Base-by-base conservation (phyloP, 805 yeast genomes). In the Candida saitoana region DNA sequence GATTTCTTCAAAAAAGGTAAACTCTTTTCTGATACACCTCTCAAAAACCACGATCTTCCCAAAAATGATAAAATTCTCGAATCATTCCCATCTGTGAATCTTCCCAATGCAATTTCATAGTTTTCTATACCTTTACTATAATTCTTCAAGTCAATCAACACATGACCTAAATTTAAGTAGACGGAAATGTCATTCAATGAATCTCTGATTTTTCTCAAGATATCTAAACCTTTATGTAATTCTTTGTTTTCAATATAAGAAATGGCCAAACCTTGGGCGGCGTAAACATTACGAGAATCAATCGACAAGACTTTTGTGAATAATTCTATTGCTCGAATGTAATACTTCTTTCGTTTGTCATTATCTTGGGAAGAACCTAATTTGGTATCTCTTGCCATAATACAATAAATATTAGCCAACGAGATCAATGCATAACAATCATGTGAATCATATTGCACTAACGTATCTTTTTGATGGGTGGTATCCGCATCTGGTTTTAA, bases 231-330 rank as follows among this genome's bases (percentile, higher is more conserved):
- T 46, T 82, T 73, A 18, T 79, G 80, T 25, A 79, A 66, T 51
- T 86, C 82, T 50, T 82, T 82, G 54, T 82, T 83, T 55, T 91
- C 97, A 8, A 95, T 95, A 60, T 88, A 85, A 3, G 89, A 80
- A 42, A 93, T 88, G 1, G 97, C 98, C 47, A 93, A 74, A 42
- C 99, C 99, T 63, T 93, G 99, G 1, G 99, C 98, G 4, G 99
- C 99, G 67, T 83, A 93, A 1, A 90, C 91, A 58, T 91, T 87
- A 50, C 76, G 72, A 2, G 90, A 79, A 65, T 93, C 98, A 20
- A 89, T 65, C 39, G 85, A 82, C 41, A 93, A 67, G 1, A 88
- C 96, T 64, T 93, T 93, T 55, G 88, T 86, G 60, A 80, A 91
- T 45, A 93, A 71, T 63, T 91, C 97, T 11, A 90, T 84, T n/a